Conservation (phyloP, 805 yeast genomes). For the Yamadazyma paraphyllophila region DNA sequence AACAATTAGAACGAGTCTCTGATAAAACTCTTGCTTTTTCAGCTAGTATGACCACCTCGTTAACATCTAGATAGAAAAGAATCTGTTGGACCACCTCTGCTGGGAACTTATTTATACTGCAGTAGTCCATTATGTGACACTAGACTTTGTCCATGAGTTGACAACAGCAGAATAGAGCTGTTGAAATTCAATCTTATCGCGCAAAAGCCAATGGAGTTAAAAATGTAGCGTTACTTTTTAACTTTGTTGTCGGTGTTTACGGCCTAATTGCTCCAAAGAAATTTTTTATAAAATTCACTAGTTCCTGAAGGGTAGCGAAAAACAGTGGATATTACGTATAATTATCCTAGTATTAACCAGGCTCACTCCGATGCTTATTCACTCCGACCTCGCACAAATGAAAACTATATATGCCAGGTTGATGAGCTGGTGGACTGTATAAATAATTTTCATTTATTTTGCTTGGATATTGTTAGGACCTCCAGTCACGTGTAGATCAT, state of each 20-base stretch:
- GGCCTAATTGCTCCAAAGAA: too few relatives aligned
- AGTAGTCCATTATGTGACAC: not conserved
- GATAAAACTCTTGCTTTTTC: not conserved
- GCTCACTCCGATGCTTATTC: too few relatives aligned
- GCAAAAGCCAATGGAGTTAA: not conserved
- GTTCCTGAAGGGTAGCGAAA: too few relatives aligned
- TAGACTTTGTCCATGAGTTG: too few relatives aligned
- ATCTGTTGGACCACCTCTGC: slow-evolving; percentile 10
- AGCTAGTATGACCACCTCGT: slow-evolving; percentile 5
- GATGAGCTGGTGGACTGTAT: not conserved
- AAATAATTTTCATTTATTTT: too few relatives aligned
- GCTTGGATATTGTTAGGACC: too few relatives aligned
- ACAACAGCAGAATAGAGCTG: not conserved
- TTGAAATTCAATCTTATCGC: not conserved
- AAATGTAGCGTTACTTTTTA: not conserved
- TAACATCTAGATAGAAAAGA: slow-evolving; percentile 5
- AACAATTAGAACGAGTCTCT: not conserved
- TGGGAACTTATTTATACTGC: slow-evolving; percentile 6
- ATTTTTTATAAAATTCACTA: too few relatives aligned
- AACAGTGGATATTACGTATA: too few relatives aligned
- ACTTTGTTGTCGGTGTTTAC: too few relatives aligned
- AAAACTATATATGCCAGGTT: not conserved
- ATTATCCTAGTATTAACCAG: too few relatives aligned
- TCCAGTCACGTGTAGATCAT: too few relatives aligned
- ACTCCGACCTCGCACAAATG: too few relatives aligned